Base-by-base conservation (phyloP, 1,284 basidiomycete genomes). In the Melampsora larici-populina region DNA sequence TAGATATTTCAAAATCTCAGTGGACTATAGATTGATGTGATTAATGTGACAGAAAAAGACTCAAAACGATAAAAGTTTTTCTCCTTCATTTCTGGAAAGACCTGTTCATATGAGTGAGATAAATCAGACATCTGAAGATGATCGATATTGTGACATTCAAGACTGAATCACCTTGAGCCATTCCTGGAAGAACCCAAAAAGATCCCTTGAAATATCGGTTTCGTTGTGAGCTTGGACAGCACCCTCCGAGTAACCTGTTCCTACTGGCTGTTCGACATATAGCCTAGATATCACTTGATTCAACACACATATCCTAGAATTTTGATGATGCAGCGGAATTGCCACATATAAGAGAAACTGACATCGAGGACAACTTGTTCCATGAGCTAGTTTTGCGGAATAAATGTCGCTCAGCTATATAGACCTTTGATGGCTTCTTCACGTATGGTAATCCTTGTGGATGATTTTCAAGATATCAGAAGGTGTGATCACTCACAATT, bases 401-500 rank as follows among this genome's bases (percentile, higher is more conserved):
- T 31, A 21, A 24, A 31, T 29, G n/a, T 21, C 24, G 13, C 11
- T 26, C 21, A 26, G 49, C 9, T 36, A 29, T 26, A 24, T 24
- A 9, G 55, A 58, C 9, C 55, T 58, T n/a, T 58, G 51, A 55
- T 55, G 17, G 13, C 17, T 15, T 21, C 36, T 36, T n/a, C 29
- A 40, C 17, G 9, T 4, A 71, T 55, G 55, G 43, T 33, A 36
- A 43, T 13, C 40, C 40, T 13, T 13, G 40, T 21, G 24, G 70
- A 29, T 9, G 33, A 58, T 63, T 31, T 46, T 36, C 40, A 60
- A 31, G 58, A 36, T 33, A 43, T 7, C 18, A 33, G 48, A n/a
- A 49, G 33, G 17, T 18, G 6, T 24, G 4, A 58, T 8, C 43
- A 91, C 93, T 81, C 90, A 90, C 82, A 88, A 88, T 79, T 89